These are phyloP conservation scores for Senna tora DNA, from an alignment of 306 rosid species.

Conservation along the genomic window DNA sequence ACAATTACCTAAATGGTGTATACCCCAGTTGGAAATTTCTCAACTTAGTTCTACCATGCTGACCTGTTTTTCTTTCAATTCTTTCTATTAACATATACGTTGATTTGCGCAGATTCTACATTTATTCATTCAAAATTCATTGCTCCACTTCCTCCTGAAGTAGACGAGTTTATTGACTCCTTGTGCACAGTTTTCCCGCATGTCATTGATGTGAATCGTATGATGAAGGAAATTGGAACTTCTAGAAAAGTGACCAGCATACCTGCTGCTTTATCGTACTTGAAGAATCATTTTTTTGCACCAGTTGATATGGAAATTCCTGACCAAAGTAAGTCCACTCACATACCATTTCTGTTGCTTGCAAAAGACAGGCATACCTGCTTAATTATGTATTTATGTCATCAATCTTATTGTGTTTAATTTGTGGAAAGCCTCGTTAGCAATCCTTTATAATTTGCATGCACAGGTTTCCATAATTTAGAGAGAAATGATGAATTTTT, in stretches of 20 bases:
- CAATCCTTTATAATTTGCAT: slow-evolving; percentile 22
- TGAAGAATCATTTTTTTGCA: slow-evolving; percentile 67
- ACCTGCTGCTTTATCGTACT: slow-evolving; percentile 66
- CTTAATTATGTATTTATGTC: slow-evolving; percentile 28
- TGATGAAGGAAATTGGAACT: slow-evolving; percentile 71
- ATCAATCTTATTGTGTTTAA: slow-evolving; percentile 21
- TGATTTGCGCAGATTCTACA: slow-evolving; percentile 72
- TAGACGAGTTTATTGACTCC: slow-evolving; percentile 69
- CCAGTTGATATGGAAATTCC: slow-evolving; percentile 67
- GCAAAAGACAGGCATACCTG: slow-evolving; percentile 28
- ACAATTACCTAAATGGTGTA: slow-evolving; percentile 82
- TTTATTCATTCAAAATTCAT: slow-evolving; percentile 80
- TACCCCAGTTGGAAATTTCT: slow-evolving; percentile 51
- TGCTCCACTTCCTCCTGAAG: slow-evolving; percentile 64
- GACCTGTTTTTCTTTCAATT: slow-evolving; percentile 34
- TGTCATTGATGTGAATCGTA: slow-evolving; percentile 62
- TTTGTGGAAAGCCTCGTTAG: slow-evolving; percentile 17
- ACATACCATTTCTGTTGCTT: not conserved
- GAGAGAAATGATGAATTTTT: not conserved
- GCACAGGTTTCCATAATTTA: slow-evolving; percentile 20
- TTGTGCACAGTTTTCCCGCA: slow-evolving; percentile 58
- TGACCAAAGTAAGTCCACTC: slow-evolving; percentile 52
- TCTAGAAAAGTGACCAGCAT: slow-evolving; percentile 56
- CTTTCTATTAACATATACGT: slow-evolving; percentile 31
- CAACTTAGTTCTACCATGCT: slow-evolving; percentile 34